Base-by-base conservation (phyloP, 768 basidiomycete species). In the Filobasidium wieringae region DNA sequence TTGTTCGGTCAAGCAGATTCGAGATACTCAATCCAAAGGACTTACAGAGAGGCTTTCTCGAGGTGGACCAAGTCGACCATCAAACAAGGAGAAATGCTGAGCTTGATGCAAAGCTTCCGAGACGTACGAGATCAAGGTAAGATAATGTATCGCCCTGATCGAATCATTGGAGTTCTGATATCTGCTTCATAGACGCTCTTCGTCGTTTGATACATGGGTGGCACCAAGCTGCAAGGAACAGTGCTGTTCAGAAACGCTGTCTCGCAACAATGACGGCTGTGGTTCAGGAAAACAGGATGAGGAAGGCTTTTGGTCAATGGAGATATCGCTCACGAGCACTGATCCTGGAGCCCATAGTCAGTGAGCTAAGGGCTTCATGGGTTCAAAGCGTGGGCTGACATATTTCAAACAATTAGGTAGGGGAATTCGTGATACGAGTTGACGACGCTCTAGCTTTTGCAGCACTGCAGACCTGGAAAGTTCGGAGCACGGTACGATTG, bases 41-140 rank as follows among this genome's bases (percentile, higher is more conserved):
- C 19, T 32, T 30, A 14, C 53, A 60, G 59, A 4, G 30, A 41
- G 17, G 33, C 55, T 5, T 61, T 61, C 51, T 14, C n/a, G 22
- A 27, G n/a, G n/a, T 61, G 60, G 60, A 56, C 55, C 11, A 51
- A 39, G 19, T 36, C 49, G 12, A 55, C 53, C 7, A 14, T 61
- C 24, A 54, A 55, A 32, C 55, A 52, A 51, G 60, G 60, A 9
- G 60, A 61, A 27, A 39, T 34, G n/a, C n/a, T 56, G 15, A 61
- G 55, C 41, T 43, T 61, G 26, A 61, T 54, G 43, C 60, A 56
- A 22, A 61, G 60, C 41, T 61, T 61, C 55, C 54, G 60, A 15
- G 55, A 51, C 17, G 60, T 61, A 9, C 43, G 53, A 8, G 33
- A 55, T 17, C 51, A 60, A 41, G 59, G 59, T 55, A n/a, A 7